Percentiles rank a stretch among this genome's conserved stretches.
These are phyloP conservation scores for Parastagonospora avenae DNA, from an alignment of 2,329 filamentous ascomycete species.

Conservation along the genomic window DNA sequence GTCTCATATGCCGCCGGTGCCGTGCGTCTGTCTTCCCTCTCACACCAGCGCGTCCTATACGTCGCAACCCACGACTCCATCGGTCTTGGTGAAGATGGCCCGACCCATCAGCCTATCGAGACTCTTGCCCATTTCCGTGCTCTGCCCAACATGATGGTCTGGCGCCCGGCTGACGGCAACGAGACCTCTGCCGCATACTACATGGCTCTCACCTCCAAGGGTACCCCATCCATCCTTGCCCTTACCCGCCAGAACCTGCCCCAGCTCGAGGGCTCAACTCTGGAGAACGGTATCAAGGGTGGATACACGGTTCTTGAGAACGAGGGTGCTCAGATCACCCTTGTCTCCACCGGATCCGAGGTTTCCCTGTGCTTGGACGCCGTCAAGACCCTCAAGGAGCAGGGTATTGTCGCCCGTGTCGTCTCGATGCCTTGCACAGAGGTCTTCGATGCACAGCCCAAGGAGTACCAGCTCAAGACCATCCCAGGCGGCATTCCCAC, in stretches of 20 bases:
- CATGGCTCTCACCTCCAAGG: slow-evolving; percentile 84
- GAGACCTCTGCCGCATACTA: slow-evolving; percentile 99
- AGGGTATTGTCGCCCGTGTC: slow-evolving; percentile 84
- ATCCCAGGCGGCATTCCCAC: slow-evolving; percentile 93
- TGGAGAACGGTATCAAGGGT: slow-evolving; percentile 91
- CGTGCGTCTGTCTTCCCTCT: slow-evolving; percentile 90
- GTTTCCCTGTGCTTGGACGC: slow-evolving; percentile 92
- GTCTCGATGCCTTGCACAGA: slow-evolving; percentile 97
- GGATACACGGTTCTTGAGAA: slow-evolving; percentile 89
- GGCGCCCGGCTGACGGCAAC: slow-evolving; percentile 97
- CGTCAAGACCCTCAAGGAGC: slow-evolving; percentile 86
- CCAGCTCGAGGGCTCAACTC: slow-evolving; percentile 90
- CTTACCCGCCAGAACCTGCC: slow-evolving; percentile 98
- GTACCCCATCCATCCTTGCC: slow-evolving; percentile 90
- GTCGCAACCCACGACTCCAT: slow-evolving; percentile 99
- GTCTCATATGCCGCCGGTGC: slow-evolving; percentile 96
- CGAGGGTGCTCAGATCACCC: slow-evolving; percentile 81
- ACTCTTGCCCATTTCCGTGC: slow-evolving; percentile 98
- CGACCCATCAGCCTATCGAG: slow-evolving; percentile 99
- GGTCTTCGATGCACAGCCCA: slow-evolving; percentile 90
- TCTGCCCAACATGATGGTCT: slow-evolving; percentile 98
- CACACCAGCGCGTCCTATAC: slow-evolving; percentile 90
- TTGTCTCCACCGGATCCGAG: slow-evolving; percentile 95
- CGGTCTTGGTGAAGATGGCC: slow-evolving; percentile 96
- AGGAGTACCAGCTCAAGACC: slow-evolving; percentile 93